phyloP scores from a whole-genome alignment of 75 land plant genomes.

The Gnetum montanum region DNA sequence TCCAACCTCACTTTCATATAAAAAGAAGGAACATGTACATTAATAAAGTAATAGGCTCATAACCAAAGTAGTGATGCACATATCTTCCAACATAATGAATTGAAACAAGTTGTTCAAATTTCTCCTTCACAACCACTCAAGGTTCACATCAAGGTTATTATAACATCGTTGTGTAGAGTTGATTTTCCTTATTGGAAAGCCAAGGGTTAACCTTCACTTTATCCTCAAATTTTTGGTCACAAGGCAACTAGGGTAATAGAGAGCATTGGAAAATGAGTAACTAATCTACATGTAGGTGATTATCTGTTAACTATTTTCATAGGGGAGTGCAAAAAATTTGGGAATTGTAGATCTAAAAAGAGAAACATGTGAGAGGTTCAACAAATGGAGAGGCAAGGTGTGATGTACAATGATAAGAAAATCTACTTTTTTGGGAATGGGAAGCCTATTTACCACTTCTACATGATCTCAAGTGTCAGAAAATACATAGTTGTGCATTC shows the following conservation, averaged over 20 bases:
- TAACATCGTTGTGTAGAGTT: not conserved
- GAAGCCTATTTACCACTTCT: slow-evolving; percentile 81
- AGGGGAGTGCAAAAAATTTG: slow-evolving; percentile 77
- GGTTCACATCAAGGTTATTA: too few species aligned
- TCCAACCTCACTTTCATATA: too few species aligned
- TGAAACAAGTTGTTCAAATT: too few species aligned
- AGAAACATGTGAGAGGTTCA: slow-evolving; percentile 77
- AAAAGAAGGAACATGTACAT: too few species aligned
- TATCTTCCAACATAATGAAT: too few species aligned
- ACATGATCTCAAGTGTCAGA: slow-evolving; percentile 87
- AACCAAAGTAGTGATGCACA: too few species aligned
- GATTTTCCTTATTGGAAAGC: not conserved
- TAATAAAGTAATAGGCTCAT: too few species aligned
- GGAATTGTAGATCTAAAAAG: slow-evolving; percentile 53
- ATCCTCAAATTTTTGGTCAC: slow-evolving; percentile 88
- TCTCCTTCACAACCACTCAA: too few species aligned
- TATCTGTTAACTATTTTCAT: slow-evolving; percentile 85
- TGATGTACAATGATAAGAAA: slow-evolving; percentile 72
- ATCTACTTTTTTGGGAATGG: slow-evolving; percentile 75
- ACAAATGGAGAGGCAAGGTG: slow-evolving; percentile 58
- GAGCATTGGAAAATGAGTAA: slow-evolving; percentile 79
- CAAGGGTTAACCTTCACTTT: slow-evolving; percentile 28
- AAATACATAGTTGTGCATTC: slow-evolving; percentile 88
- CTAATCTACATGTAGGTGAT: slow-evolving; percentile 70
- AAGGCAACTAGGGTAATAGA: slow-evolving; percentile 95